Conservation (phyloP, 2,329 filamentous ascomycete species). For the Huntiella moniliformis region DNA sequence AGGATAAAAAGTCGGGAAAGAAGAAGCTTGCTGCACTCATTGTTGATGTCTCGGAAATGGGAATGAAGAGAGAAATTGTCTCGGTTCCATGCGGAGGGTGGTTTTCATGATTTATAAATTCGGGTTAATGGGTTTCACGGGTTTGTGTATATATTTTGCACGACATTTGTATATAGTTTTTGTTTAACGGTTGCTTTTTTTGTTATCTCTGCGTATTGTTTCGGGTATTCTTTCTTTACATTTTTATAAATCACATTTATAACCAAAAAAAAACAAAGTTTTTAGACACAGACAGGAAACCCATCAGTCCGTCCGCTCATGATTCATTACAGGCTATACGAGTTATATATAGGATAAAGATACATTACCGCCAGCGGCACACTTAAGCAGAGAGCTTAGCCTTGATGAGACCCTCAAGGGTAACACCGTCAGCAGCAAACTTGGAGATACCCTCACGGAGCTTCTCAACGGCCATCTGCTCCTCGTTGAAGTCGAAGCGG, state of each 20-base stretch:
- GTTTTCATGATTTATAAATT: not conserved
- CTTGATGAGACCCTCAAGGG: slow-evolving; percentile 81
- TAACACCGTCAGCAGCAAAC: slow-evolving; percentile 89
- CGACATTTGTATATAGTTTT: not conserved
- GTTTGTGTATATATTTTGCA: not conserved
- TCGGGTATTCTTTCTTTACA: no score
- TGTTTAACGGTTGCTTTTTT: not conserved
- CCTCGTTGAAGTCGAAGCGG: slow-evolving; percentile 99
- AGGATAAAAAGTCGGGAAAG: slow-evolving; percentile 27
- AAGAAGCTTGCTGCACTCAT: slow-evolving; percentile 59
- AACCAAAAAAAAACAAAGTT: not conserved
- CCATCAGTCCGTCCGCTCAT: not conserved
- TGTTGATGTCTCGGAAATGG: slow-evolving; percentile 32
- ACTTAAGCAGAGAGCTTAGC: slow-evolving; percentile 49
- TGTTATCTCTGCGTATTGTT: not conserved
- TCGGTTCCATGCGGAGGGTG: slow-evolving; percentile 19
- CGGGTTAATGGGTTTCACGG: not conserved
- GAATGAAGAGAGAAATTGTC: slow-evolving; percentile 18
- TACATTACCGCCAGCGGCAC: not conserved
- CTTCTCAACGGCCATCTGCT: slow-evolving; percentile 99
- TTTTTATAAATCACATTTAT: not conserved
- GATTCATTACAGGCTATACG: not conserved
- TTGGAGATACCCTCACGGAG: slow-evolving; percentile 98
- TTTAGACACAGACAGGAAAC: not conserved
- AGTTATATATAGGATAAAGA: not conserved